A percentile compares a stretch with the other conserved stretches of the same genome.
phyloP scores from a whole-genome alignment of 768 basidiomycete species.

The Auriscalpium vulgare region DNA sequence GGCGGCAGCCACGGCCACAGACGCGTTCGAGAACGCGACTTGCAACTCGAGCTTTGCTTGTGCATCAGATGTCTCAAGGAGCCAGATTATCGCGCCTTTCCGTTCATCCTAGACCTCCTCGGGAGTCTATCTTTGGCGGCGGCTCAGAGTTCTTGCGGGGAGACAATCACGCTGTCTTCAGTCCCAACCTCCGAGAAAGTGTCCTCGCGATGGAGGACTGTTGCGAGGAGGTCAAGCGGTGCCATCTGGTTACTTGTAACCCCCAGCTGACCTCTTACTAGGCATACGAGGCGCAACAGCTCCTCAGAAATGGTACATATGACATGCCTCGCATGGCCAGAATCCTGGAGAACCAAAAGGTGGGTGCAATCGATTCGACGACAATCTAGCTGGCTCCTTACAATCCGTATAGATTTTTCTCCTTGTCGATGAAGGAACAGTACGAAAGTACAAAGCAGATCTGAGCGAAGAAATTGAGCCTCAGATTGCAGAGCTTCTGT shows the following conservation, averaged over 20 bases:
- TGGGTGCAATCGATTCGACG: conserved; percentile 21
- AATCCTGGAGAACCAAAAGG: conserved; percentile 61
- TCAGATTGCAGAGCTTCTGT: conserved; percentile 65
- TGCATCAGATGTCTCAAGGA: conserved; percentile 1
- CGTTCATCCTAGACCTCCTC: conserved; percentile 32
- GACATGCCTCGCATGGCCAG: conserved; percentile 68
- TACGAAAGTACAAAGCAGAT: conserved; percentile 68
- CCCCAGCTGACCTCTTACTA: conserved; percentile 16
- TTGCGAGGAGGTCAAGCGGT: conserved; percentile 54
- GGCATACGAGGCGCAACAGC: conserved; percentile 61
- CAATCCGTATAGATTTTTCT: conserved; percentile 52
- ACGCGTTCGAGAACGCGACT: conserved; percentile 15
- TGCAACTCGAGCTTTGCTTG: not conserved
- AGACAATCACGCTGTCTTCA: conserved; percentile 58
- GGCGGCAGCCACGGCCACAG: conserved; percentile 18
- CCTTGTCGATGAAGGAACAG: conserved; percentile 62
- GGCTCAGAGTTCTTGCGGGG: conserved; percentile 57
- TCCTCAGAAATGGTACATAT: conserved; percentile 60
- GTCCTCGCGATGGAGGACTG: conserved; percentile 75
- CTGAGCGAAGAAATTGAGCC: conserved; percentile 78
- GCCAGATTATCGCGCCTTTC: conserved; percentile 38
- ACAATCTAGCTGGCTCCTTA: not conserved
- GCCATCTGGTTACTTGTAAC: not conserved
- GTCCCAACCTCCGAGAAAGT: conserved; percentile 66
- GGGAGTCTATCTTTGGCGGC: conserved; percentile 69